phyloP scores from a whole-genome alignment of 164 flowering plant species.

The Aristolochia fimbriata region DNA sequence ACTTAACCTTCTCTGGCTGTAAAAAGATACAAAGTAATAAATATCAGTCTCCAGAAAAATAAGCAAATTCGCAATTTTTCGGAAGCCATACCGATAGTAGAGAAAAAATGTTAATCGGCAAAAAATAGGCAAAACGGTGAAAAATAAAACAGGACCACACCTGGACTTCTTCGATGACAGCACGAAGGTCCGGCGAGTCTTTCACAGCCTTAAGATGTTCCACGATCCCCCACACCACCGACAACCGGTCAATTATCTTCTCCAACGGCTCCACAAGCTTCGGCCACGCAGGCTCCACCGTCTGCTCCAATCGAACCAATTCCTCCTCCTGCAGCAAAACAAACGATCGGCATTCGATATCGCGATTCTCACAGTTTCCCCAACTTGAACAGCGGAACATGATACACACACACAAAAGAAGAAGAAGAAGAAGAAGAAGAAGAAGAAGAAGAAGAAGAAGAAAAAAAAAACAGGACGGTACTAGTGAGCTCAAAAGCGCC shows the following conservation, averaged over 20 bases:
- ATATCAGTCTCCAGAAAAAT: not conserved
- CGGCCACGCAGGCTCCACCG: slow-evolving; percentile 86
- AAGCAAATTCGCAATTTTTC: slow-evolving; percentile 3
- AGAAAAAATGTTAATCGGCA: not conserved
- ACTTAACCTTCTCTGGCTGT: slow-evolving; percentile 90
- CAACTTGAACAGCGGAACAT: slow-evolving; percentile 2
- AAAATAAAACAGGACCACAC: slow-evolving; percentile 19
- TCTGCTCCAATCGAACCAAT: slow-evolving; percentile 67
- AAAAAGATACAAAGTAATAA: slow-evolving; percentile 1
- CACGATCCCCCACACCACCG: slow-evolving; percentile 85
- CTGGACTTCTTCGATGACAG: slow-evolving; percentile 97
- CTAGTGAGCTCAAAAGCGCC: slow-evolving; percentile 50
- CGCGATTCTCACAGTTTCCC: not conserved
- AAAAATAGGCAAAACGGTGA: too few relatives aligned
- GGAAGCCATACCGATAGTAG: not conserved
- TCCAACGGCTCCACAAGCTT: slow-evolving; percentile 87
- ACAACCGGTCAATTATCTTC: slow-evolving; percentile 59
- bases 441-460: too few relatives aligned
- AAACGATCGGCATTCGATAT: not conserved
- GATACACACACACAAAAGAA: too few relatives aligned
- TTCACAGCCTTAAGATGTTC: slow-evolving; percentile 88
- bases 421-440: too few relatives aligned
- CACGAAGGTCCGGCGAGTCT: slow-evolving; percentile 75
- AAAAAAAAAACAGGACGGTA: slow-evolving; percentile 22
- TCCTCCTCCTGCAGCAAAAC: slow-evolving; percentile 50